phyloP scores from a whole-genome alignment of 495 filamentous ascomycete genomes.

The Penicillium fimorum region DNA sequence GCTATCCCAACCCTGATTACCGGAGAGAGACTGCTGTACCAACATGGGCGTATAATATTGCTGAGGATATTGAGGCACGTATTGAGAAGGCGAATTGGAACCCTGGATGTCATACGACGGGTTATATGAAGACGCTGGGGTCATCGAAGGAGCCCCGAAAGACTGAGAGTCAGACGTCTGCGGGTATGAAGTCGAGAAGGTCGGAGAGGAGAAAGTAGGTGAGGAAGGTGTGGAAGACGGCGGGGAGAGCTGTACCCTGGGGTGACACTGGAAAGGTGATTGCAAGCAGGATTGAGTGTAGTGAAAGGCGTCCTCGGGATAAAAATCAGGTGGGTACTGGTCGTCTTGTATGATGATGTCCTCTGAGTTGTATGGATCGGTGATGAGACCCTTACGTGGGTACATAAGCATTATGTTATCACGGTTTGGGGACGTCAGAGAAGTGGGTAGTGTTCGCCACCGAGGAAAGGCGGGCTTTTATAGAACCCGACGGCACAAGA shows the following conservation, averaged over 20 bases:
- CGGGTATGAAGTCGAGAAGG: conserved; percentile 39
- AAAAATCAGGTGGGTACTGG: conserved; percentile 37
- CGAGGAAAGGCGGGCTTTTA: conserved; percentile 31
- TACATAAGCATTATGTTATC: conserved; percentile 48
- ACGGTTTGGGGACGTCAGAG: conserved; percentile 36
- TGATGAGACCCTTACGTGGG: conserved; percentile 52
- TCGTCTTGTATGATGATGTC: conserved; percentile 49
- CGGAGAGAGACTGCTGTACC: conserved; percentile 40
- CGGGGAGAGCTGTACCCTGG: conserved; percentile 39
- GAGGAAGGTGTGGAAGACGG: conserved; percentile 44
- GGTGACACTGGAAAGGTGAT: conserved; percentile 40
- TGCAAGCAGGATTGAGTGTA: conserved; percentile 33
- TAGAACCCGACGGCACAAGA: conserved; percentile 33
- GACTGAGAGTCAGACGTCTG: conserved; percentile 37
- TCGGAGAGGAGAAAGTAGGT: conserved; percentile 42
- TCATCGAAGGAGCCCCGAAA: conserved; percentile 50
- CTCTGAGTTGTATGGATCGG: conserved; percentile 39
- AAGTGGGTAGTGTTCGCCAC: conserved; percentile 36
- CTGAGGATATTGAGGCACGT: conserved; percentile 30
- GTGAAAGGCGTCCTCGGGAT: conserved; percentile 31
- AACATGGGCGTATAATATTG: conserved; percentile 45
- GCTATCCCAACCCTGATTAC: conserved; percentile 44
- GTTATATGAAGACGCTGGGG: conserved; percentile 45
- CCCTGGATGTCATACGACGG: conserved; percentile 39
- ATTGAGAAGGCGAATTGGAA: conserved; percentile 36